A percentile compares a stretch with the other conserved stretches of the same genome.
Conservation (phyloP, 352 stramenopile species). For the Pythium pyrilobum region DNA sequence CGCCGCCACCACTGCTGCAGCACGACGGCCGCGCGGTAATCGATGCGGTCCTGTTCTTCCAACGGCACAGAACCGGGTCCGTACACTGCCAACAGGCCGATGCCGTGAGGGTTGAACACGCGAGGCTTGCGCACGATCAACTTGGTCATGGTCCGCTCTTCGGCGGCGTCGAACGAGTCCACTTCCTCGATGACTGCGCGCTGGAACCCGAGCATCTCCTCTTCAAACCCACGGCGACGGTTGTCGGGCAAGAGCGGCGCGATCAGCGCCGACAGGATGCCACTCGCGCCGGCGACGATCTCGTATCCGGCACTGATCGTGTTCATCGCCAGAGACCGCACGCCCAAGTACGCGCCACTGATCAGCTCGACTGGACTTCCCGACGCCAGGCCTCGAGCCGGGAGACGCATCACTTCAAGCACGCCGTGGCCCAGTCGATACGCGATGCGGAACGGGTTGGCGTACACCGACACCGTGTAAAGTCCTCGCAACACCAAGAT, state of each 20-base stretch:
- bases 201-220: conserved; percentile 83
- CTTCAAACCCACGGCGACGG: conserved; percentile 72
- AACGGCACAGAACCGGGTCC: conserved; percentile 81
- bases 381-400: conserved; percentile 69
- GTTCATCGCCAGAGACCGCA: conserved; percentile 85
- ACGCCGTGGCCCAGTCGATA: conserved; percentile 81
- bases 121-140: conserved; percentile 79
- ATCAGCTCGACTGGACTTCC: conserved; percentile 81
- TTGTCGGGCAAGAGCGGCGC: conserved; percentile 62
- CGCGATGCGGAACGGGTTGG: conserved; percentile 83
- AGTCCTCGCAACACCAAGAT: conserved; percentile 79
- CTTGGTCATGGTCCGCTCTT: conserved; percentile 87
- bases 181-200: conserved; percentile 85
- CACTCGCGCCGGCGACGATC: conserved; percentile 75
- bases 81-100: conserved; percentile 80
- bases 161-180: conserved; percentile 77
- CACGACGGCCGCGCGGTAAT: conserved; percentile 71
- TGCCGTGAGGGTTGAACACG: conserved; percentile 64
- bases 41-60: conserved; percentile 85
- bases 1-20: conserved; percentile 84
- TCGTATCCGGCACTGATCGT: conserved; percentile 87
- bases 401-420: conserved; percentile 74
- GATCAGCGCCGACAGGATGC: conserved; percentile 71
- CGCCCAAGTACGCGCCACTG: conserved; percentile 76
- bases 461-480: conserved; percentile 85